phyloP scores from a whole-genome alignment of 805 yeast genomes.

The Blastobotrys parvus region DNA sequence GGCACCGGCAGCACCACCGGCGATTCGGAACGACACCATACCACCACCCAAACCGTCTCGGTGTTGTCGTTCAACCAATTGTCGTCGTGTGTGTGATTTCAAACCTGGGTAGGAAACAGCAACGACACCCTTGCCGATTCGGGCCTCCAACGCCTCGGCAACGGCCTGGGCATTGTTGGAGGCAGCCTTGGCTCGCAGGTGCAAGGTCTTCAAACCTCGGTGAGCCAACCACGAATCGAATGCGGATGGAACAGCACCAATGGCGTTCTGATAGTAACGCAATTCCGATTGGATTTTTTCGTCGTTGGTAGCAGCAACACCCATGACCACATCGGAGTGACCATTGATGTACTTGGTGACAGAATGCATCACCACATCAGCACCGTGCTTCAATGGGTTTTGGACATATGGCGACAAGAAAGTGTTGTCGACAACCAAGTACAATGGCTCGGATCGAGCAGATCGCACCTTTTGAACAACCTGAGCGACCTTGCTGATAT shows the following conservation, averaged over 20 bases:
- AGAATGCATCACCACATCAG: slow-evolving; percentile 81
- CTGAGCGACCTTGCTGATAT: slow-evolving; percentile 53
- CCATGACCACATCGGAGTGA: slow-evolving; percentile 86
- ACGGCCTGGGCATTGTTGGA: slow-evolving; percentile 56
- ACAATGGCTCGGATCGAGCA: slow-evolving; percentile 34
- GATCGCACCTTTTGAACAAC: slow-evolving; percentile 40
- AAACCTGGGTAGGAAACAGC: slow-evolving; percentile 83
- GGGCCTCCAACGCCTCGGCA: slow-evolving; percentile 49
- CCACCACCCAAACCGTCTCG: slow-evolving; percentile 85
- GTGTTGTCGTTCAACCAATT: slow-evolving; percentile 64
- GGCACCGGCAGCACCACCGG: slow-evolving; percentile 75
- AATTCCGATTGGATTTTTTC: slow-evolving; percentile 52
- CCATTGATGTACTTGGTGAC: slow-evolving; percentile 89
- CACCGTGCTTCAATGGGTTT: slow-evolving; percentile 76
- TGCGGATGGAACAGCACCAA: slow-evolving; percentile 85
- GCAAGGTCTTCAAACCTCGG: slow-evolving; percentile 83
- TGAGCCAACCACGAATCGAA: slow-evolving; percentile 91
- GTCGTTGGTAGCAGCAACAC: slow-evolving; percentile 65
- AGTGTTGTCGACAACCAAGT: slow-evolving; percentile 79
- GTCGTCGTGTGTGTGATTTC: slow-evolving; percentile 52
- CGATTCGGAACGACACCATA: slow-evolving; percentile 79
- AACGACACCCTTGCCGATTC: slow-evolving; percentile 38
- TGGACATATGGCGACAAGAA: slow-evolving; percentile 82
- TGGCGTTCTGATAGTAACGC: slow-evolving; percentile 76
- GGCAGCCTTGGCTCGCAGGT: slow-evolving; percentile 68